Base-by-base conservation (phyloP, 805 yeast species). In the Yamadazyma endophytica region DNA sequence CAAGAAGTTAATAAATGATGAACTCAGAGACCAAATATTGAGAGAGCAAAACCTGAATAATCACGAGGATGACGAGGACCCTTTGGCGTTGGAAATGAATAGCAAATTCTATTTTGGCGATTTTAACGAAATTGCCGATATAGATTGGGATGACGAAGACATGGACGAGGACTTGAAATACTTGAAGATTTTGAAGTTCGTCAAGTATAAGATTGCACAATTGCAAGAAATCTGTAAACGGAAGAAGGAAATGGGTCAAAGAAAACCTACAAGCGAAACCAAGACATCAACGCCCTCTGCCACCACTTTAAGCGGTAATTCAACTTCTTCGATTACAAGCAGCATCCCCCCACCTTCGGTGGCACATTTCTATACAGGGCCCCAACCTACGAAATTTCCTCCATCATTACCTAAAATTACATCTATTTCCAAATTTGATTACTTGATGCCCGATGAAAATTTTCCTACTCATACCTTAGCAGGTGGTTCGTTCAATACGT, bases 81-180 rank as follows among this genome's bases (percentile, higher is more conserved):
- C 47, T 6, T 49, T 46, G 11, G 42, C 32, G 9, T 52, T 50
- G 11, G 23, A 20, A 6, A 26, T 32, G 23, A 44, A 48, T 13
- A 43, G 47, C n/a, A 21, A 26, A 11, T 28, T 37, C 12, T 34
- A 32, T 18, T 35, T 37, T 13, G 26, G 33, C 20, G 42, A 40
- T 13, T 42, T 42, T 35, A 28, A 30, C 18, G 34, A 28, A 21
- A 13, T 36, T 2, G 7, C 32, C 12, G 60, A 50, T n/a, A 63
- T 64, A 5, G 72, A 65, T 42, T 65, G 72, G 72, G 72, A 66
- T 36, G 70, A 66, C 35, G 71, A 65, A 39, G 64, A 62, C 14
- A 54, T 65, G 68, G 70, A 64, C 39, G 72, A 66, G 41, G 71
- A 65, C 40, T 56, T 64, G 47, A 66, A 66, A 37, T 65, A 61